phyloP scores from a whole-genome alignment of 768 basidiomycete genomes.

The Porpolomopsis calyptriformis region DNA sequence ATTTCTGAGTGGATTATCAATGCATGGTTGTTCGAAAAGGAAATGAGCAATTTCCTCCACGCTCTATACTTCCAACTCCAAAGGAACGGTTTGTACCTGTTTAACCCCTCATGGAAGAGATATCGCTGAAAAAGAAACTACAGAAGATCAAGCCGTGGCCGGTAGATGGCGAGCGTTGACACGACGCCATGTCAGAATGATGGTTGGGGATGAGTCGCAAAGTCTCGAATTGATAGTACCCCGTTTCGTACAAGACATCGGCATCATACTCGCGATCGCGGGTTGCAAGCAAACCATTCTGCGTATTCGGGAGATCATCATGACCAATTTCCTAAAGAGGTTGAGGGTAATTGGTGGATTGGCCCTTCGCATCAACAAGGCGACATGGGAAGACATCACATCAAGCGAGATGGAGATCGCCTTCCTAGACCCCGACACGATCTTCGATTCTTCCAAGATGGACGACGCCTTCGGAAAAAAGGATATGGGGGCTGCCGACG shows the following conservation, averaged over 20 bases:
- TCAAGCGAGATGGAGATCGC: slow-evolving; percentile 46
- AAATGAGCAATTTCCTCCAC: slow-evolving; percentile 34
- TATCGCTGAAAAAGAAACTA: not conserved
- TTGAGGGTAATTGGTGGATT: slow-evolving; percentile 32
- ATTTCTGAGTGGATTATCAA: slow-evolving; percentile 41
- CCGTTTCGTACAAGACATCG: slow-evolving; percentile 30
- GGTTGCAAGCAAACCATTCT: slow-evolving; percentile 23
- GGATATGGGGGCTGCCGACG: not conserved
- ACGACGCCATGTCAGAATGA: slow-evolving; percentile 32
- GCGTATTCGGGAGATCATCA: slow-evolving; percentile 29
- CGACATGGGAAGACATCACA: slow-evolving; percentile 48
- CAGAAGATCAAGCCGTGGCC: slow-evolving; percentile 42
- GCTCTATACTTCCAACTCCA: slow-evolving; percentile 34
- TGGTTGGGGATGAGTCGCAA: slow-evolving; percentile 23
- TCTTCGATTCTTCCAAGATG: slow-evolving; percentile 34
- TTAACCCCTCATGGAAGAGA: not conserved
- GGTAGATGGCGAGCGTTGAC: slow-evolving; percentile 51
- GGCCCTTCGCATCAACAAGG: slow-evolving; percentile 43
- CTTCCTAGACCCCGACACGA: slow-evolving; percentile 31
- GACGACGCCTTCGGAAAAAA: slow-evolving; percentile 29
- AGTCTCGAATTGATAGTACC: slow-evolving; percentile 20
- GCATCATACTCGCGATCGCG: slow-evolving; percentile 31
- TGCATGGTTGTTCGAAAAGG: slow-evolving; percentile 42
- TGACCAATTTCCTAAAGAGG: slow-evolving; percentile 32
- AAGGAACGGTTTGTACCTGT: slow-evolving; percentile 26